A percentile compares a stretch with the other conserved stretches of the same genome.
Conservation (phyloP, 2,329 filamentous ascomycete species). For the Apiospora saccharicola region DNA sequence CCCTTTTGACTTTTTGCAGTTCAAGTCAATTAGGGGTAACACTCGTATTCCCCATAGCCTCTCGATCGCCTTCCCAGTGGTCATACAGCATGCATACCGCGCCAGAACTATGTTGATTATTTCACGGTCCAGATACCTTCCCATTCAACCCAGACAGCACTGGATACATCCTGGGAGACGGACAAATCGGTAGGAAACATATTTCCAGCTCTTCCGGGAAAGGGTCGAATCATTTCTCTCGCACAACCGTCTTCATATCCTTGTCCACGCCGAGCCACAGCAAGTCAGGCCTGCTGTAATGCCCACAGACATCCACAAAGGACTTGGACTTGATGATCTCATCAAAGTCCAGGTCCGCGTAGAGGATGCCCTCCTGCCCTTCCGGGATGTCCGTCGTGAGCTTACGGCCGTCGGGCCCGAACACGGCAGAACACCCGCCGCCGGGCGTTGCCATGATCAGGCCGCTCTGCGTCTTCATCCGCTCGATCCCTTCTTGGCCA, state of each 20-base stretch:
- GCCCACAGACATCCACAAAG: conserved; percentile 55
- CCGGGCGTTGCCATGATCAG: conserved; percentile 48
- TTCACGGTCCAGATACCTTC: too few relatives aligned
- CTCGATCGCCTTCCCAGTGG: too few relatives aligned
- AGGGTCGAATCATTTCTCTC: not conserved
- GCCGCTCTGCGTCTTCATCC: conserved; percentile 50
- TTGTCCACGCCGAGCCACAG: conserved; percentile 53
- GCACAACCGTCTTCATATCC: conserved; percentile 29
- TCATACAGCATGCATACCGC: not conserved
- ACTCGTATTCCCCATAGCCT: too few relatives aligned
- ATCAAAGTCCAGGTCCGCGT: conserved; percentile 55
- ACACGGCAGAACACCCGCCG: conserved; percentile 54
- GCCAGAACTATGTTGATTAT: too few relatives aligned
- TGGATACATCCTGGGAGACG: too few relatives aligned
- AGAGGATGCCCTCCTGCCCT: conserved; percentile 50
- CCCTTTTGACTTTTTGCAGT: not conserved
- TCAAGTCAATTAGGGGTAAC: not conserved
- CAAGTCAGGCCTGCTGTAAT: conserved; percentile 59
- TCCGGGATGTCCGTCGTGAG: conserved; percentile 47
- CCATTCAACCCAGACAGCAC: too few relatives aligned
- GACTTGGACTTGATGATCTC: conserved; percentile 48
- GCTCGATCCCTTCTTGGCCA: conserved; percentile 50
- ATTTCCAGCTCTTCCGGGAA: not conserved
- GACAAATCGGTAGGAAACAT: not conserved
- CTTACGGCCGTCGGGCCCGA: conserved; percentile 58